Evolutionary conservation across 768 basidiomycete species (phyloP).

Genomic region (Suillus ampliporus): DNA sequence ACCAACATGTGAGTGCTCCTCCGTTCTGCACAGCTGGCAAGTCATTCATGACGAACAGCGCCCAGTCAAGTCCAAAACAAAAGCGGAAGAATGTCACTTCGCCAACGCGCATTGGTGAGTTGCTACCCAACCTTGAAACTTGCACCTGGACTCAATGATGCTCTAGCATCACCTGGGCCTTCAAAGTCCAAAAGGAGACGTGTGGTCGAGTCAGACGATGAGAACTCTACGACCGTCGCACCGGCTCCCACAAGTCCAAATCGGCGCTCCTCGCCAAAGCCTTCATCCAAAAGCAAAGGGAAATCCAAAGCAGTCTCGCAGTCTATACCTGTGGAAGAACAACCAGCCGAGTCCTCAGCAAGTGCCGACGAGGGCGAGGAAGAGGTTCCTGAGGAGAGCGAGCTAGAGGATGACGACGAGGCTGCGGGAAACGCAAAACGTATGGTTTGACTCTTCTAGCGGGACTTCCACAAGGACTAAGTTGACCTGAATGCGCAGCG

Average conservation of each 20-base stretch:
- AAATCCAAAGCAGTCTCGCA: constrained; percentile 24
- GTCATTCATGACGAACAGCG: constrained; percentile 14
- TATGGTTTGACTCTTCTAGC: constrained; percentile 36
- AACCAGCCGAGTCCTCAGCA: constrained; percentile 38
- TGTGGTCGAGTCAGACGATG: constrained; percentile 61
- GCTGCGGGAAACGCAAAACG: constrained; percentile 69
- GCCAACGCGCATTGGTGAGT: constrained; percentile 23
- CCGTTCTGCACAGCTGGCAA: not conserved
- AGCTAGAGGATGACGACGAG: constrained; percentile 50
- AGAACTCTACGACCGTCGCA: constrained; percentile 30
- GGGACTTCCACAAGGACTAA: constrained; percentile 2
- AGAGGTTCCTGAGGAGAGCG: constrained; percentile 43
- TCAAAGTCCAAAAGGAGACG: constrained; percentile 55
- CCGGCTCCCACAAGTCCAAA: constrained; percentile 7
- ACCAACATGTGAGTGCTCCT: not conserved
- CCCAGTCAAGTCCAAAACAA: constrained; percentile 44
- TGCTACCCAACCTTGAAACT: constrained; percentile 17
- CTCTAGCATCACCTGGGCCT: constrained; percentile 28
- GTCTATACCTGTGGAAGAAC: constrained; percentile 31
- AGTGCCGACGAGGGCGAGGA: constrained; percentile 47
- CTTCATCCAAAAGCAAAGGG: constrained; percentile 19
- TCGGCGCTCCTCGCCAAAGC: constrained; percentile 6
- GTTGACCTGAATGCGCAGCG: constrained; percentile 41
- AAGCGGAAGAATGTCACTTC: constrained; percentile 42
- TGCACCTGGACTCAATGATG: constrained; percentile 5